A percentile compares a stretch with the other conserved stretches of the same genome.
Conservation (phyloP, 169 alveolate genomes). For the Plasmodium gonderi region DNA sequence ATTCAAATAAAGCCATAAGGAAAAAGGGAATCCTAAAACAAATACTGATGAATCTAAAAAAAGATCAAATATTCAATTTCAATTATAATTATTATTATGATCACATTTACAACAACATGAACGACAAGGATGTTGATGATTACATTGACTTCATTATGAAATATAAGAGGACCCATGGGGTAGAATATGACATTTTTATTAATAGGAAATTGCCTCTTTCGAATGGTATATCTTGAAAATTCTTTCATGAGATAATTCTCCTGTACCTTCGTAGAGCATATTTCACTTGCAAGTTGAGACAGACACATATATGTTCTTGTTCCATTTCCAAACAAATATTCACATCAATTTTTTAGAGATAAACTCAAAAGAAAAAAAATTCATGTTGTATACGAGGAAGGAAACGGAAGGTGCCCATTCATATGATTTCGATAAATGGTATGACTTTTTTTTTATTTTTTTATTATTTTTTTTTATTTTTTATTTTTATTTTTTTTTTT, state of each 20-base stretch:
- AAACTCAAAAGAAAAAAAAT: slow-evolving; percentile 48
- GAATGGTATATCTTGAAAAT: neutral
- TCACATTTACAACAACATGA: slow-evolving; percentile 36
- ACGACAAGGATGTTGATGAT: slow-evolving; percentile 37
- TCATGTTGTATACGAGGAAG: slow-evolving; percentile 50
- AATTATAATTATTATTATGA: slow-evolving; percentile 46
- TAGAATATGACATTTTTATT: slow-evolving; percentile 23
- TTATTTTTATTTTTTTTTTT: neutral
- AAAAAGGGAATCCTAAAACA: slow-evolving; percentile 55
- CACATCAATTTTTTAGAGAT: neutral
- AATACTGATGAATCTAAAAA: slow-evolving; percentile 13
- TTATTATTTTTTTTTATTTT: neutral
- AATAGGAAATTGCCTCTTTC: slow-evolving; percentile 4
- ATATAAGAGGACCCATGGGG: slow-evolving; percentile 8
- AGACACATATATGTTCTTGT: no score
- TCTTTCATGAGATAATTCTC: no score
- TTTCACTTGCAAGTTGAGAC: no score
- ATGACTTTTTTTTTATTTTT: neutral
- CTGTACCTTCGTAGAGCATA: no score
- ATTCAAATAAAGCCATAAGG: slow-evolving; percentile 32
- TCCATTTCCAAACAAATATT: neutral
- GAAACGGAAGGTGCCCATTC: slow-evolving; percentile 73
- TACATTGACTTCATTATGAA: slow-evolving; percentile 21
- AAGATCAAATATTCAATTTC: slow-evolving; percentile 18
- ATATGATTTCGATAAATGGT: slow-evolving; percentile 71